Conservation (phyloP, 257 asterid species). For the Jacaranda mimosifolia region DNA sequence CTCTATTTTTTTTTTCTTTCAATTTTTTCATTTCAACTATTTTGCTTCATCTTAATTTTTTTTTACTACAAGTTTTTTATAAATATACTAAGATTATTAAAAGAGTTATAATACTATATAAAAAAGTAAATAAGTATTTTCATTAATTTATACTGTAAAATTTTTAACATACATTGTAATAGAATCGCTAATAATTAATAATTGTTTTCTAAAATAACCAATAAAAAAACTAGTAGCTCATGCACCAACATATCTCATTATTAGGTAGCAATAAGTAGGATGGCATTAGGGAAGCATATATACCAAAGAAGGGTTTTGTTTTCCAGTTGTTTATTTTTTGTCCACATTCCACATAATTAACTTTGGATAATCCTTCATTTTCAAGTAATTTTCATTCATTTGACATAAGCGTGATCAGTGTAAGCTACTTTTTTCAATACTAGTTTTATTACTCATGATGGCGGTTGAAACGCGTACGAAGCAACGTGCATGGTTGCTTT, state of each 20-base stretch:
- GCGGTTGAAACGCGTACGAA: slow-evolving; percentile 7
- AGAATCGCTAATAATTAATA: too few species aligned
- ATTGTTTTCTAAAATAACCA: neutral
- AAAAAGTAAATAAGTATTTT: too few species aligned
- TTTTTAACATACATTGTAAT: too few species aligned
- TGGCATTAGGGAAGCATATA: slow-evolving; percentile 2
- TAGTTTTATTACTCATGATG: neutral
- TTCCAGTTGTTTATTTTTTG: neutral
- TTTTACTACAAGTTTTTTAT: too few species aligned
- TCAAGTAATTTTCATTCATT: slow-evolving; percentile 1
- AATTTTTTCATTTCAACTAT: too few species aligned
- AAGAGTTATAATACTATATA: too few species aligned
- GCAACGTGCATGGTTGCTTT: neutral
- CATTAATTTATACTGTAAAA: too few species aligned
- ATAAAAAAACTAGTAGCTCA: too few species aligned
- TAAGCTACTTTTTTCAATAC: neutral
- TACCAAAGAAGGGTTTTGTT: neutral
- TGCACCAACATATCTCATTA: neutral
- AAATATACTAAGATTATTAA: too few species aligned
- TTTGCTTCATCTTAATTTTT: too few species aligned
- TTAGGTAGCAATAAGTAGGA: neutral
- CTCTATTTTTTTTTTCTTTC: too few species aligned
- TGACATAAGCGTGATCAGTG: slow-evolving; percentile 7
- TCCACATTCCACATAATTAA: neutral
- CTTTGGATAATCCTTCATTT: slow-evolving; percentile 7